Evolutionary conservation across 2,329 filamentous ascomycete genomes (phyloP), one percentile per base, ranked within the genome.

Genomic region (Penicillium oxalicum): DNA sequence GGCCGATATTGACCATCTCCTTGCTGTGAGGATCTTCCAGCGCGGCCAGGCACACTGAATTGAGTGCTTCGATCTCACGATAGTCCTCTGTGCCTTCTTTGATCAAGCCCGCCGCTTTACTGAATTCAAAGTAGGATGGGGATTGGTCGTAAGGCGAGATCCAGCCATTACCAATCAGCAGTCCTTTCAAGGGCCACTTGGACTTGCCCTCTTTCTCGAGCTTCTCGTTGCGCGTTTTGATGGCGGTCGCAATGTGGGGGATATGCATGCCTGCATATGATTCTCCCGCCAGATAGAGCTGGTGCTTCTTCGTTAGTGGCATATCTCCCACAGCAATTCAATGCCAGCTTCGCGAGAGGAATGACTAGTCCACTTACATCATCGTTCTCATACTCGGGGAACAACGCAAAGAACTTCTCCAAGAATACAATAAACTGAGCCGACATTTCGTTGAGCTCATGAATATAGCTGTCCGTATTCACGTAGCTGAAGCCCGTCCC

Each of bases 151-250:
- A 74, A 1, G 91, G 91, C 2, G 91, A 87, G 45, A 98, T 91
- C 93, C 94, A 99, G 35, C 91, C 93, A 66, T 98, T 99, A 47
- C 94, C 94, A 52, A 99, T 97, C 33, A 98, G 68, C 18, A 98
- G 74, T 7, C 91, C 93, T 57, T 84, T 79, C 27, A 99, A 72
- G 44, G 86, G 85, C 93, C 91, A 98, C 26, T 70, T 67, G 36
- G 73, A 55, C n/a, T 60, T 57, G 2, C 67, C 61, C 32, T 50
- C 70, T 24, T 63, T 63, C 11, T 70, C 68, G 5, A 53, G 45
- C n/a, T 74, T 73, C 62, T 86, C 85, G 73, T 98, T 98, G 52
- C 89, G 88, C 41, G 90, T 84, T 49, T 96, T 76, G 47, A 98
- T 95, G 18, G 87, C 87, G 63, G 85, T 84, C n/a, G 91, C 87